phyloP scores from a whole-genome alignment of 768 basidiomycete genomes.

The Tricholoma bakamatsutake region DNA sequence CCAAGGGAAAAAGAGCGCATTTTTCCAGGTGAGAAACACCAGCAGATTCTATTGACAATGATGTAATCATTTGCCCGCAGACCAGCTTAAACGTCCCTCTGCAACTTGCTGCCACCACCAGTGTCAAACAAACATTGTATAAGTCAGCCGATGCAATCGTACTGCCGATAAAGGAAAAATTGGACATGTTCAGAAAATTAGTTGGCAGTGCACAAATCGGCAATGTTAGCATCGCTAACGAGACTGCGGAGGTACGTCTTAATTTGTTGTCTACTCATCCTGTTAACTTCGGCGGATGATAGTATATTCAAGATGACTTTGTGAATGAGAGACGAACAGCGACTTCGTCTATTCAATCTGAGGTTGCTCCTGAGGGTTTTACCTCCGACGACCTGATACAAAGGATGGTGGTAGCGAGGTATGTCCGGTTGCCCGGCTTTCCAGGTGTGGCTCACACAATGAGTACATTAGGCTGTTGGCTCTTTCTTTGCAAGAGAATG shows the following conservation, averaged over 20 bases:
- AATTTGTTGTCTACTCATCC: background rate
- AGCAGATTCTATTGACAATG: background rate
- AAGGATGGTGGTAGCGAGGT: conserved; percentile 70
- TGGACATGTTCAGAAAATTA: conserved; percentile 53
- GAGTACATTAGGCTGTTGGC: conserved; percentile 47
- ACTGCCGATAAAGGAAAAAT: conserved; percentile 39
- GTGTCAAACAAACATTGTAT: conserved; percentile 37
- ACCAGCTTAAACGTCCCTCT: conserved; percentile 55
- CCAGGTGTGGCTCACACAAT: conserved; percentile 1
- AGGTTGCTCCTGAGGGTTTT: conserved; percentile 24
- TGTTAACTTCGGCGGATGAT: background rate
- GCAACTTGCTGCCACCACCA: conserved; percentile 15
- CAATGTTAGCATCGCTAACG: conserved; percentile 45
- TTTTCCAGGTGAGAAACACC: conserved; percentile 54
- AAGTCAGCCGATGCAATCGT: conserved; percentile 36
- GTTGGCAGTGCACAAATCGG: conserved; percentile 58
- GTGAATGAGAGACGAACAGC: conserved; percentile 38
- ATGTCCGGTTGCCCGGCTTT: conserved; percentile 11
- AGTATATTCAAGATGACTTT: conserved; percentile 80
- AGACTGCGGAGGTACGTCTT: conserved; percentile 50
- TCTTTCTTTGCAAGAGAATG: conserved; percentile 49
- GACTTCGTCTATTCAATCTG: conserved; percentile 23
- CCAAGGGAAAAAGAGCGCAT: conserved; percentile 62
- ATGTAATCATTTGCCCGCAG: conserved; percentile 27
- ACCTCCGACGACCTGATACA: conserved; percentile 60